Evolutionary conservation across 2,329 filamentous ascomycete species (phyloP), one percentile per base, ranked within the genome.

Genomic region (Monilinia vaccinii-corymbosi): DNA sequence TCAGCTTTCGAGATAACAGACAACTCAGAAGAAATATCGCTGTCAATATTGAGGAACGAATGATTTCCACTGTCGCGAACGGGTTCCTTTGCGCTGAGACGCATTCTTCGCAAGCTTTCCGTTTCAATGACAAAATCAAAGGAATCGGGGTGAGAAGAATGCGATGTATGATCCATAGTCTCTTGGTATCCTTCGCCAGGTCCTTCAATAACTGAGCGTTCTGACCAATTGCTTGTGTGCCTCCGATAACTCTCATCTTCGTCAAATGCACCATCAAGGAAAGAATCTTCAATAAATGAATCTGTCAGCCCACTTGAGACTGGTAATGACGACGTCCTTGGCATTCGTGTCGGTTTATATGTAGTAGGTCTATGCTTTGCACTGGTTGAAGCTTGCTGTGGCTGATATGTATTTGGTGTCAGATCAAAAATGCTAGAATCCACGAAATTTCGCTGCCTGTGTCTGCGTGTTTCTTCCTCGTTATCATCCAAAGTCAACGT

Each of bases 201-300:
- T 0, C 74, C 79, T 56, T 78, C 75, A 5, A 84, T 73, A 32
- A 85, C 71, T 0, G 83, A 85, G 46, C 75, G 77, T 44, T 82
- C 74, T 11, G 78, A 78, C 83, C 82, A 85, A 61, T 79, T 76
- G 8, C 70, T 72, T 13, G 74, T 74, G 31, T 69, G 67, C 42
- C 71, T 73, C 60, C 73, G 74, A 9, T 69, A 73, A 1, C 72
- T 58, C 25, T 38, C 78, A 63, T 83, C 79, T 46, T 83, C 80
- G 0, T 77, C 79, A 34, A 79, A 70, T 3, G 81, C 88, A 53
- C 88, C 82, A 62, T 93, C 87, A 14, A 95, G 79, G 9, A 94
- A 78, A 4, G 91, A 89, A 38, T 86, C 84, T 0, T 89, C 92
- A 44, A 83, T 86, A 70, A 91, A 91, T 0, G 89, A 93, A 53